Evolutionary conservation across 257 asterid species (phyloP).

Genomic region (Plantago ovata): DNA sequence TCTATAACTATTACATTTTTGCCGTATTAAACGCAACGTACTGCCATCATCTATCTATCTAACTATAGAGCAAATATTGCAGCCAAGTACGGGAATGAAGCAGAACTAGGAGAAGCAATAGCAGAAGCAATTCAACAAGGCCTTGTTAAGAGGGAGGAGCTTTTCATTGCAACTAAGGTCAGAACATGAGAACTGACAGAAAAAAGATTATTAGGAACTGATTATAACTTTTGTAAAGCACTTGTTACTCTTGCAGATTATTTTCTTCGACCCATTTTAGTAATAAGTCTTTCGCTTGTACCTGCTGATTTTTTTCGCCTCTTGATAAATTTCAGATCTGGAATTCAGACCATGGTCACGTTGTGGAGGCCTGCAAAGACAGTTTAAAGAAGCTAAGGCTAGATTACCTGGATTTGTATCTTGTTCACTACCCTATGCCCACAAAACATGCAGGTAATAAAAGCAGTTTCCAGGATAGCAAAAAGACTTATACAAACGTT

Average conservation of each 20-base stretch:
- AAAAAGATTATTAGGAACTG: too few species aligned
- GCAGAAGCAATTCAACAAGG: conserved; percentile 20
- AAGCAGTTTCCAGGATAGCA: not conserved
- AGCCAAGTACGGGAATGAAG: conserved; percentile 27
- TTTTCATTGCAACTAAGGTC: conserved; percentile 19
- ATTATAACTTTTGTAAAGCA: too few species aligned
- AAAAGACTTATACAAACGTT: not conserved
- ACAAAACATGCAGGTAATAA: conserved; percentile 12
- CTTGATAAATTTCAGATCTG: conserved; percentile 17
- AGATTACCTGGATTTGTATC: conserved; percentile 20
- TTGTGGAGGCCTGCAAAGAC: conserved; percentile 24
- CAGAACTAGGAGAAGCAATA: conserved; percentile 19
- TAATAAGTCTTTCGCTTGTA: not conserved
- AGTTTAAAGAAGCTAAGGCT: conserved; percentile 20
- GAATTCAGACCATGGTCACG: conserved; percentile 25
- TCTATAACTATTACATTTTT: too few species aligned
- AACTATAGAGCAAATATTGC: conserved; percentile 4
- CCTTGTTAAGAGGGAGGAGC: conserved; percentile 26
- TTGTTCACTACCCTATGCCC: conserved; percentile 22
- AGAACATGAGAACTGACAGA: not conserved
- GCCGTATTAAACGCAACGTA: not conserved
- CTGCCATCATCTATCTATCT: not conserved
- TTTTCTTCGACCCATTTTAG: too few species aligned
- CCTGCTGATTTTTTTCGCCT: not conserved
- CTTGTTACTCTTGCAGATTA: not conserved